Conservation (phyloP, 768 basidiomycete species). For the Royoungia palumana region DNA sequence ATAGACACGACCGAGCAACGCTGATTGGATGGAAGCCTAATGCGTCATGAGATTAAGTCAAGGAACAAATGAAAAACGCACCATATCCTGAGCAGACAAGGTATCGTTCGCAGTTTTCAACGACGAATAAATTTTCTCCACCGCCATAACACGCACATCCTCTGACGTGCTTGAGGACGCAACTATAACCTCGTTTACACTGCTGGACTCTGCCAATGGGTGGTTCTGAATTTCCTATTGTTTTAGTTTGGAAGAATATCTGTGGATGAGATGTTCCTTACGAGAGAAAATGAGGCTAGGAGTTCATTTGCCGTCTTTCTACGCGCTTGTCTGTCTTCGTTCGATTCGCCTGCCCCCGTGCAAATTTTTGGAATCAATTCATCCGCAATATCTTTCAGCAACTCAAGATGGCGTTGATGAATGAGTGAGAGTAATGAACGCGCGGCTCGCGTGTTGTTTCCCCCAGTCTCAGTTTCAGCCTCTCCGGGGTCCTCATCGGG, state of each 20-base stretch:
- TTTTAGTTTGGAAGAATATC: neutral
- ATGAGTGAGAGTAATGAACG: constrained; percentile 49
- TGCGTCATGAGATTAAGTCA: constrained; percentile 3
- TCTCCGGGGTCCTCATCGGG: neutral
- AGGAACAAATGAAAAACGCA: neutral
- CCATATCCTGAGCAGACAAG: constrained; percentile 38
- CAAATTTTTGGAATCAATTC: constrained; percentile 30
- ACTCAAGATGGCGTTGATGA: constrained; percentile 60
- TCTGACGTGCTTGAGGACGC: constrained; percentile 62
- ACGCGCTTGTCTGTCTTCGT: constrained; percentile 28
- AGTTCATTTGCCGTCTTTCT: constrained; percentile 51
- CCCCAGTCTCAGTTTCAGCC: constrained; percentile 3
- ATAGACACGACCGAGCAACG: constrained; percentile 64
- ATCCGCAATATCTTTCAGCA: constrained; percentile 44
- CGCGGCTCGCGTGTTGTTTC: constrained; percentile 8
- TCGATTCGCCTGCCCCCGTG: constrained; percentile 16
- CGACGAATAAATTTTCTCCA: constrained; percentile 51
- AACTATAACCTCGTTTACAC: constrained; percentile 44
- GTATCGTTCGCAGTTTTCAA: constrained; percentile 20
- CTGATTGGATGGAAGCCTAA: constrained; percentile 57
- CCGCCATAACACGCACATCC: constrained; percentile 55
- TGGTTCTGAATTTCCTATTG: constrained; percentile 17
- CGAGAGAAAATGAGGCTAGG: constrained; percentile 56
- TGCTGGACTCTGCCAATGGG: constrained; percentile 21
- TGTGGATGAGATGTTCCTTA: constrained; percentile 25